Conservation (phyloP, 1,284 basidiomycete genomes). For the Vanrija sp. region DNA sequence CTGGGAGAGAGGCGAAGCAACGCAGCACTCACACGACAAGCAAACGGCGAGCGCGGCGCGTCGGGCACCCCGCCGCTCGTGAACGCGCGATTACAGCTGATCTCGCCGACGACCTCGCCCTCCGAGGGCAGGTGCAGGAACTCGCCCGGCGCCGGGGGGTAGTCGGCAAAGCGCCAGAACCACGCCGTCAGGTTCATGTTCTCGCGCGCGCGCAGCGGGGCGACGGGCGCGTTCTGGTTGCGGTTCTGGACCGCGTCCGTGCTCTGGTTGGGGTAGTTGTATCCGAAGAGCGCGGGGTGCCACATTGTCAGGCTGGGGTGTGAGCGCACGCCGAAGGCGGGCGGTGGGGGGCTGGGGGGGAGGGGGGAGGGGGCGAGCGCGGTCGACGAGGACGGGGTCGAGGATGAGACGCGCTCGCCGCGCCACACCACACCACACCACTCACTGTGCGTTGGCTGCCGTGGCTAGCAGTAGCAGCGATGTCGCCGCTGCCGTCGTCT, state of each 20-base stretch:
- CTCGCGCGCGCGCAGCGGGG: neutral
- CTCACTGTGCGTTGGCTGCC: too few species aligned
- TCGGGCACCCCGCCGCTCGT: too few species aligned
- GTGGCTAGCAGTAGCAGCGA: too few species aligned
- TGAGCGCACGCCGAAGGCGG: neutral
- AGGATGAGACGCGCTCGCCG: too few species aligned
- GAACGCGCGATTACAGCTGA: slow-evolving; percentile 8
- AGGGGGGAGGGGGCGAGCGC: too few species aligned
- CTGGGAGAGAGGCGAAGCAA: too few species aligned
- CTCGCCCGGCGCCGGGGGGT: neutral
- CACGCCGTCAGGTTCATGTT: neutral
- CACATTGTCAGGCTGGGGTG: neutral
- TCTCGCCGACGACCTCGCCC: slow-evolving; percentile 2
- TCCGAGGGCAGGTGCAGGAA: slow-evolving; percentile 8
- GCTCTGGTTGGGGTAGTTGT: neutral
- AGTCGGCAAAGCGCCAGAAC: neutral
- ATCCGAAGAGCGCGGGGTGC: neutral
- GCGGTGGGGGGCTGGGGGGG: too few species aligned
- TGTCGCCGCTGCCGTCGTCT: neutral
- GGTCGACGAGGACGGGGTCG: too few species aligned
- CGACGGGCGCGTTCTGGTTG: neutral
- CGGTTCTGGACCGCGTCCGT: neutral
- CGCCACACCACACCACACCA: too few species aligned
- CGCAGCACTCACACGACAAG: too few species aligned
- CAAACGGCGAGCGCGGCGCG: too few species aligned